Evolutionary conservation across 1,284 basidiomycete genomes (phyloP).

Genomic region (Moesziomyces parantarcticus): DNA sequence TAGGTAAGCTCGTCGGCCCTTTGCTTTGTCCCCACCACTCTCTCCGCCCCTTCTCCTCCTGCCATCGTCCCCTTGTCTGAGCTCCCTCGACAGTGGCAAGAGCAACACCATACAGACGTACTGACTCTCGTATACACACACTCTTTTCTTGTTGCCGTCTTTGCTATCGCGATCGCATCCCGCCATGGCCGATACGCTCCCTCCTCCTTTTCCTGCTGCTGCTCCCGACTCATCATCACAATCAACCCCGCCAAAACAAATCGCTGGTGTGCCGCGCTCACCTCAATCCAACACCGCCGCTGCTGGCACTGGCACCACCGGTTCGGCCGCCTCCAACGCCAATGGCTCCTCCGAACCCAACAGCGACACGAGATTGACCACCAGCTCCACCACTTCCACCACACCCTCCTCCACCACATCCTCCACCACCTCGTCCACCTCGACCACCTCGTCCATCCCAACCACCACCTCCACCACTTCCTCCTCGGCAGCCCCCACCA

Average conservation of each 20-base stretch:
- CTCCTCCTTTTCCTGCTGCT: conserved; percentile 3
- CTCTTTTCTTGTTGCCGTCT: not conserved
- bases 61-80: too few relatives aligned
- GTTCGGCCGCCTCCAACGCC: not conserved
- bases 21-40: too few relatives aligned
- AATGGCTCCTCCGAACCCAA: not conserved
- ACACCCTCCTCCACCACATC: conserved; percentile 19
- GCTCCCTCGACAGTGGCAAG: too few relatives aligned
- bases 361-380: conserved; percentile 5
- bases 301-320: not conserved
- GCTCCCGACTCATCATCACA: not conserved
- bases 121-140: conserved; percentile 8
- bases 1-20: too few relatives aligned
- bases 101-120: not conserved
- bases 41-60: too few relatives aligned
- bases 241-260: not conserved
- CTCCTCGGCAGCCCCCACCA: conserved; percentile 6
- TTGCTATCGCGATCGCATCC: not conserved
- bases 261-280: conserved; percentile 24
- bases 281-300: conserved; percentile 13
- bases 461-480: conserved; percentile 17
- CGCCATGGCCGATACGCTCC: not conserved
- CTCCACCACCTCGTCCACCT: conserved; percentile 7
- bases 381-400: conserved; percentile 2
- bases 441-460: conserved; percentile 11